Conservation (phyloP, 805 yeast species). For the Allodekkera sacchari region DNA sequence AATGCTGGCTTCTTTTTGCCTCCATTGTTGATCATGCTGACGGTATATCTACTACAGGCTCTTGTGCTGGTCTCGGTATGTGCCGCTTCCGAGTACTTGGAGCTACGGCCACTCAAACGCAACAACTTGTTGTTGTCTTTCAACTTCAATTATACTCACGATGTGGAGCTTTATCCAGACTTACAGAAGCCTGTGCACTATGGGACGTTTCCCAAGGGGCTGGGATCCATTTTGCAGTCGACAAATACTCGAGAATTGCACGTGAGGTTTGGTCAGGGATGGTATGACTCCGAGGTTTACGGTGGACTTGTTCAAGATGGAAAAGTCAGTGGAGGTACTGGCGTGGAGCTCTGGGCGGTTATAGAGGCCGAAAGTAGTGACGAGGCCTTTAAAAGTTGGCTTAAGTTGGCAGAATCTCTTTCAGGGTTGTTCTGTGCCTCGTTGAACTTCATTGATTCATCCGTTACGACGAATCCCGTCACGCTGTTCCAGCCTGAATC, state of each 20-base stretch:
- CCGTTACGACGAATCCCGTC: slow-evolving; percentile 65
- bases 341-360: slow-evolving; percentile 88
- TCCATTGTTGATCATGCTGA: no score
- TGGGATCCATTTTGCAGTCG: slow-evolving; percentile 66
- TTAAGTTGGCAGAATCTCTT: slow-evolving; percentile 57
- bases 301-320: slow-evolving; percentile 77
- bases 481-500: slow-evolving; percentile 27
- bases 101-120: slow-evolving; percentile 63
- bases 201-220: slow-evolving; percentile 67
- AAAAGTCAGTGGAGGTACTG: slow-evolving; percentile 75
- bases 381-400: slow-evolving; percentile 63
- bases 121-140: slow-evolving; percentile 66
- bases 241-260: slow-evolving; percentile 71
- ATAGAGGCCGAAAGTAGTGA: slow-evolving; percentile 53
- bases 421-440: slow-evolving; percentile 96
- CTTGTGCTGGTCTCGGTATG: no score
- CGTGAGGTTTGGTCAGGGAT: slow-evolving; percentile 84
- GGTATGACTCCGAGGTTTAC: slow-evolving; percentile 90
- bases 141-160: slow-evolving; percentile 55
- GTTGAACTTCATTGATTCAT: slow-evolving; percentile 73
- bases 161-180: slow-evolving; percentile 20
- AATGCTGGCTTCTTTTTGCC: no score
- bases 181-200: slow-evolving; percentile 34
- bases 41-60: no score
- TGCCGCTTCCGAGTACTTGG: slow-evolving; percentile 58